Evolutionary conservation across 2,329 filamentous ascomycete genomes (phyloP).

Genomic region (Immersiporthe knoxdaviesiana): DNA sequence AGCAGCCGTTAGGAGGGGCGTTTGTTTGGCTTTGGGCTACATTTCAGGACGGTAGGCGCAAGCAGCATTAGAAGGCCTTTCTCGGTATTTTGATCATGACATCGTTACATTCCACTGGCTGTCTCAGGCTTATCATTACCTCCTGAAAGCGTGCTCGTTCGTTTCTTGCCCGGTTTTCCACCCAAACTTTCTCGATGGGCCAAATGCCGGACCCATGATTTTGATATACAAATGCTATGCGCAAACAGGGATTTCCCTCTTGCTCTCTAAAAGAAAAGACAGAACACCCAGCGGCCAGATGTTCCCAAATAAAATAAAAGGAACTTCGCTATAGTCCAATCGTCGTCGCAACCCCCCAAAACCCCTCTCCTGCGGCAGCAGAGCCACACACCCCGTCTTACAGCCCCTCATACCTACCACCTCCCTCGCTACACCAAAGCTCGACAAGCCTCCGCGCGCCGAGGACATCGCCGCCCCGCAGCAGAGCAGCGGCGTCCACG

Average conservation of each 20-base stretch:
- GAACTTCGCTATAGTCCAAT: neutral
- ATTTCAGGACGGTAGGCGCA: conserved; percentile 7
- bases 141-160: neutral
- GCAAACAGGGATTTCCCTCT: neutral
- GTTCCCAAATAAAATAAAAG: too few species aligned
- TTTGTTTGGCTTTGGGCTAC: conserved; percentile 8
- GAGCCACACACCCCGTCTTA: conserved; percentile 29
- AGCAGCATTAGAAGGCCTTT: conserved; percentile 17
- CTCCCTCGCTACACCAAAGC: conserved; percentile 62
- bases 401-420: conserved; percentile 53
- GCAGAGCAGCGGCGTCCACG: conserved; percentile 73
- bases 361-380: neutral
- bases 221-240: conserved; percentile 5
- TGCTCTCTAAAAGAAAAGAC: neutral
- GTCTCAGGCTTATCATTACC: neutral
- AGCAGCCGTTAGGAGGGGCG: neutral
- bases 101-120: conserved; percentile 5
- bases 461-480: conserved; percentile 68
- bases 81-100: conserved; percentile 3
- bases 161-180: neutral
- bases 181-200: neutral
- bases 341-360: neutral
- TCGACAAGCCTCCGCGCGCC: conserved; percentile 72
- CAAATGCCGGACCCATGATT: neutral
- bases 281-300: neutral